Base-by-base conservation (phyloP, 768 basidiomycete genomes). In the Kwoniella dejecticola region DNA sequence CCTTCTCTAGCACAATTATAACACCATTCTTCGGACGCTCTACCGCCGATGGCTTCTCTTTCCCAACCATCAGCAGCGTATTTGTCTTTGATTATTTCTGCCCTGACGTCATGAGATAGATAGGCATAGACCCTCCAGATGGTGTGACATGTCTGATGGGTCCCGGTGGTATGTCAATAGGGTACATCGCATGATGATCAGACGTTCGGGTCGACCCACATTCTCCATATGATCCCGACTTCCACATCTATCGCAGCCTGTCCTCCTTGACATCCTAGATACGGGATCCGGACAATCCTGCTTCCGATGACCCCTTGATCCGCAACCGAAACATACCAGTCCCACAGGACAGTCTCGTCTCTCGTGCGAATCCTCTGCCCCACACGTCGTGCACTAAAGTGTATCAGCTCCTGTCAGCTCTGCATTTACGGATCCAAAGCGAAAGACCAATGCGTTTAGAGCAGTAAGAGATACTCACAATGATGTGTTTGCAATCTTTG, bases 1-100 rank as follows among this genome's bases (percentile, higher is more conserved):
- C 74, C 74, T 42, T 68, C 60, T 49, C 57, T 50, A 29, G 74
- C 71, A 56, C 74, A 75, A 38, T 75, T 75, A 53, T 75, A 75
- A 48, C 74, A 75, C 69, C 67, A 75, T 31, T 67, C 57, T 12
- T 70, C 69, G 8, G 47, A 27, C 2, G 60, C 47, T 40, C 49
- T 52, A 5, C 71, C 71, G 2, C 71, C 69, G n/a, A 67, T 55
- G 4, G 71, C 74, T 44, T 75, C 74, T 42, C 64, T 64, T 4
- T 56, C 66, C 74, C 74, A 75, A 2, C 66, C 63, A 3, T 53
- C 57, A 24, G 59, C 57, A 27, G 36, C 15, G 30, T 40, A 13
- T 46, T 69, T 68, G 23, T 62, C 64, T 12, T 53, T 24, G 8
- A 59, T 52, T 11, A 60, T 42, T 2, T 57, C 53, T 13, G 50